phyloP scores from a whole-genome alignment of 1,139 yeast genomes.

The Kazachstania sp. region DNA sequence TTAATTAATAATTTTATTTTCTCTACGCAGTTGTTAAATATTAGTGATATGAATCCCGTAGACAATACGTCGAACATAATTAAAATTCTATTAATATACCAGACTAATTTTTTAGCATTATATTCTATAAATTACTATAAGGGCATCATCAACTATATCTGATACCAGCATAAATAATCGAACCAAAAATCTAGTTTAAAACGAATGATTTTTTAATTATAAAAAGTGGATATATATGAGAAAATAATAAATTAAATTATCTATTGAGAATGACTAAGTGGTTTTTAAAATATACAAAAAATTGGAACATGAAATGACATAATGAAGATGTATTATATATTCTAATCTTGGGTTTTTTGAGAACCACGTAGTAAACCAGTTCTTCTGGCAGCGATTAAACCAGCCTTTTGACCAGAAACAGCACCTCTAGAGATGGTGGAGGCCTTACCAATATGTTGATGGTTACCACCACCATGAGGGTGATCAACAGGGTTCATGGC shows the following conservation, averaged over 20 bases:
- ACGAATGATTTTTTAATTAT: neutral
- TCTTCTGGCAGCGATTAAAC: constrained; percentile 99
- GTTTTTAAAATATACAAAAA: constrained; percentile 1
- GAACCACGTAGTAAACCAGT: constrained; percentile 99
- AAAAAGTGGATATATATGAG: neutral
- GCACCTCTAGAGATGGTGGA: constrained; percentile 99
- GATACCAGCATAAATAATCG: too few species aligned
- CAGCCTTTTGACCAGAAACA: constrained; percentile 99
- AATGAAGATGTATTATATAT: constrained; percentile 10
- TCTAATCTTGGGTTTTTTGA: constrained; percentile 85
- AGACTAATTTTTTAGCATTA: too few species aligned
- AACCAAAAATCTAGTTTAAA: too few species aligned
- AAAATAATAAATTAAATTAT: neutral
- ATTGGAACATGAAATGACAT: constrained; percentile 2
- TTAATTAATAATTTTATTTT: too few species aligned
- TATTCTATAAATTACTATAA: too few species aligned
- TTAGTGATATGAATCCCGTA: too few species aligned
- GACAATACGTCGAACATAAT: too few species aligned
- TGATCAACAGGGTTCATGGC: constrained; percentile 99
- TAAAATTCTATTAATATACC: too few species aligned
- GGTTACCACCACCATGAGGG: constrained; percentile 99
- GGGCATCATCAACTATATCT: too few species aligned
- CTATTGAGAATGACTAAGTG: constrained; percentile 3
- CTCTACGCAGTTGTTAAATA: too few species aligned
- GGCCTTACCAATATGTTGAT: constrained; percentile 99